Percentiles rank a stretch among this genome's conserved stretches.
Conservation (phyloP, 176 grass and related monocot genomes). For the Cenchrus purpureus region DNA sequence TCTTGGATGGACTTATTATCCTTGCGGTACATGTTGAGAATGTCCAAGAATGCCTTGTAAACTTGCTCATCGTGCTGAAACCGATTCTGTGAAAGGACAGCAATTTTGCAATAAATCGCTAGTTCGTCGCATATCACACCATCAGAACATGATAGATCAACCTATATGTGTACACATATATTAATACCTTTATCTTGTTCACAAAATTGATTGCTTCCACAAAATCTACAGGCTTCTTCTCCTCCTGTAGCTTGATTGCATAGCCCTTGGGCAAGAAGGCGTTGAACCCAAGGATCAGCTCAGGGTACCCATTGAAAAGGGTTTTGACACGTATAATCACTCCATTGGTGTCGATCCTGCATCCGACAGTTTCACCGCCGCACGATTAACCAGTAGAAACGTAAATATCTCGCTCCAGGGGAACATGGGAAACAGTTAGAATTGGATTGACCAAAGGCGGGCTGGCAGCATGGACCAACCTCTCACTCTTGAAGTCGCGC, state of each 20-base stretch:
- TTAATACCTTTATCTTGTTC: constrained; percentile 93
- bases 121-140: background rate
- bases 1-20: constrained; percentile 98
- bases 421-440: background rate
- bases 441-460: background rate
- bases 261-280: constrained; percentile 97
- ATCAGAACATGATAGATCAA: constrained; percentile 2
- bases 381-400: constrained; percentile 7
- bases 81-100: constrained; percentile 67
- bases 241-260: constrained; percentile 93
- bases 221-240: constrained; percentile 99
- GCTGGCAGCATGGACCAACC: constrained; percentile 45
- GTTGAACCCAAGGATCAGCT: constrained; percentile 96
- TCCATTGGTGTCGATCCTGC: constrained; percentile 93
- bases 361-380: background rate
- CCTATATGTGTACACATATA: background rate
- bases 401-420: background rate
- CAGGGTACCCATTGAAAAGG: constrained; percentile 88
- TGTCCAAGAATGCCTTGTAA: constrained; percentile 98
- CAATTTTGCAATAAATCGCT: background rate
- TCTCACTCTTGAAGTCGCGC: constrained; percentile 99
- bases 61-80: constrained; percentile 92
- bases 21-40: constrained; percentile 99
- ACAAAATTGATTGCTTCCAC: constrained; percentile 98
- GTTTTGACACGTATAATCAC: constrained; percentile 95